Evolutionary conservation across 257 asterid genomes (phyloP).

Genomic region (Solanum lignicaule): DNA sequence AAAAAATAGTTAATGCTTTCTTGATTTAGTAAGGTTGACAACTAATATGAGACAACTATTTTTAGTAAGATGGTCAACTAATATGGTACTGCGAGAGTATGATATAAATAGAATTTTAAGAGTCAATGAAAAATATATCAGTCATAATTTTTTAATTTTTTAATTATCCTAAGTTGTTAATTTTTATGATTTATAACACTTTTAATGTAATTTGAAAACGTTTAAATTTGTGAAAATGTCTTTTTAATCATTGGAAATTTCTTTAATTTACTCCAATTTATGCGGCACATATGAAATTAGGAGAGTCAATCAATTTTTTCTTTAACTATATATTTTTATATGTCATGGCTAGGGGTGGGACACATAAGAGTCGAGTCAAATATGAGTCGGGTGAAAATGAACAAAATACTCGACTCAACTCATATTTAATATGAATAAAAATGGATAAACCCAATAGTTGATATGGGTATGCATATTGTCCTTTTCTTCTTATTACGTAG

Average conservation of each 20-base stretch:
- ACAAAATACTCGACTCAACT: not conserved
- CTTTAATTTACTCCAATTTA: not conserved
- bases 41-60: not conserved
- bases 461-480: not conserved
- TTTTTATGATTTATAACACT: not conserved
- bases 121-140: too few species aligned
- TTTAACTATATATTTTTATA: not conserved
- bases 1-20: not conserved
- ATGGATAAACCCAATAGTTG: not conserved
- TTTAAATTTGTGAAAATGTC: too few species aligned
- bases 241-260: not conserved
- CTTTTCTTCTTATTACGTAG: not conserved
- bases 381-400: not conserved
- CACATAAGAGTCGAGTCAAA: not conserved
- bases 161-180: not conserved
- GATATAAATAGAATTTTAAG: not conserved
- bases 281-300: not conserved
- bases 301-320: not conserved
- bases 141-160: not conserved
- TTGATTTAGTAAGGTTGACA: not conserved
- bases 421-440: not conserved
- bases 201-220: too few species aligned
- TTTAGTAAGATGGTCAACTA: not conserved
- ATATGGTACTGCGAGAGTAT: not conserved
- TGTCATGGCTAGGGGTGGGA: not conserved